phyloP scores from a whole-genome alignment of 345 rosid genomes.

The Lumnitzera littorea region DNA sequence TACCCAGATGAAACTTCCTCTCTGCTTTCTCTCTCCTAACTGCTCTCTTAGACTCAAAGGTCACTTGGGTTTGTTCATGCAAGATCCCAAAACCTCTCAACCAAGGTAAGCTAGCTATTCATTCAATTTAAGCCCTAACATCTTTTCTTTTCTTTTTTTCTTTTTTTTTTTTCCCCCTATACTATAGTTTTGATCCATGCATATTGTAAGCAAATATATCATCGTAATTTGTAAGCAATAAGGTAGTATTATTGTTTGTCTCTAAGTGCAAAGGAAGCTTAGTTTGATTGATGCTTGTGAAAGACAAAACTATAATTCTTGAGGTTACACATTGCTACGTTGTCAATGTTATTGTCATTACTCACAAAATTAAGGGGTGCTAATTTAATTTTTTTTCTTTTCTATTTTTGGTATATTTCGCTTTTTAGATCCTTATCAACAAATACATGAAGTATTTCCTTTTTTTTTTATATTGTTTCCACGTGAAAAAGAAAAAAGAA shows the following conservation, averaged over 20 bases:
- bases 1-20: conserved; percentile 33
- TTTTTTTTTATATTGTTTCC: too few relatives aligned
- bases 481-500: too few relatives aligned
- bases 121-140: not conserved
- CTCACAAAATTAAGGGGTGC: conserved; percentile 5
- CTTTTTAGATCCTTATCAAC: too few relatives aligned
- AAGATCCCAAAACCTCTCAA: conserved; percentile 63
- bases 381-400: conserved; percentile 1
- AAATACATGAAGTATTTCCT: too few relatives aligned
- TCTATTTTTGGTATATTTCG: too few relatives aligned
- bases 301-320: too few relatives aligned
- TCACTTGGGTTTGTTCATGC: conserved; percentile 49
- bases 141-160: not conserved
- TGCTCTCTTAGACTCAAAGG: conserved; percentile 10
- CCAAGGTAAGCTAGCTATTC: conserved; percentile 43
- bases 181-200: not conserved
- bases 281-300: too few relatives aligned
- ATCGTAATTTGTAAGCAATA: not conserved
- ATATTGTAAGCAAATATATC: not conserved
- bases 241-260: not conserved
- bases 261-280: too few relatives aligned
- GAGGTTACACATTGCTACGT: too few relatives aligned
- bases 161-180: not conserved
- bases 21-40: conserved; percentile 19
- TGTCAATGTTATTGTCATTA: too few relatives aligned